phyloP scores from a whole-genome alignment of 192 early-diverging fungal genomes.

The Cetraspora pellucida region DNA sequence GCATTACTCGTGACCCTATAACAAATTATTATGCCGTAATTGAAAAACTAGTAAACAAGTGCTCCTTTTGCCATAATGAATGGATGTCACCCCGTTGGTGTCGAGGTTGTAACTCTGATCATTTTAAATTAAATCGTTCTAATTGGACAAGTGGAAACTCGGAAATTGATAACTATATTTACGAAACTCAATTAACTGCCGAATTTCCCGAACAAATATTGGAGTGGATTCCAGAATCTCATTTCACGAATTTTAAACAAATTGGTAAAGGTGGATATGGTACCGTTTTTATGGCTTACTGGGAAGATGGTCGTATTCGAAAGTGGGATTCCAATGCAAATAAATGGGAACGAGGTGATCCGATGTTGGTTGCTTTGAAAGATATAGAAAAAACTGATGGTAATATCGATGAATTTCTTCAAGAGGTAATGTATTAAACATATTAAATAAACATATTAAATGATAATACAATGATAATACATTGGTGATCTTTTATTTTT shows the following conservation, averaged over 20 bases:
- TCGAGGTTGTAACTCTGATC: background rate
- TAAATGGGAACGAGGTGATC: conserved; percentile 17
- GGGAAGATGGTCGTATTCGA: background rate
- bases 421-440: conserved; percentile 41
- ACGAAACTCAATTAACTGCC: conserved; percentile 1
- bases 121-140: background rate
- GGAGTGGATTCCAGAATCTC: conserved; percentile 18
- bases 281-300: background rate
- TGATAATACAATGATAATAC: too few species aligned
- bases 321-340: conserved; percentile 1
- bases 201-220: background rate
- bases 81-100: conserved; percentile 17
- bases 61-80: background rate
- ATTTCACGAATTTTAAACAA: background rate
- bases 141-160: conserved; percentile 29
- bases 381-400: conserved; percentile 40
- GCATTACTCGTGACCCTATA: conserved; percentile 1
- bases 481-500: conserved; percentile 22
- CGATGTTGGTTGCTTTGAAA: conserved; percentile 31
- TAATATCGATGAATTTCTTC: conserved; percentile 33
- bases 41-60: conserved; percentile 1
- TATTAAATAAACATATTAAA: too few species aligned
- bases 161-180: conserved; percentile 22
- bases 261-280: conserved; percentile 26
- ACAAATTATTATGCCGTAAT: conserved; percentile 17